Evolutionary conservation across 2,329 filamentous ascomycete genomes (phyloP), one percentile per base, ranked within the genome.

Genomic region (Cladosporium colombiae): DNA sequence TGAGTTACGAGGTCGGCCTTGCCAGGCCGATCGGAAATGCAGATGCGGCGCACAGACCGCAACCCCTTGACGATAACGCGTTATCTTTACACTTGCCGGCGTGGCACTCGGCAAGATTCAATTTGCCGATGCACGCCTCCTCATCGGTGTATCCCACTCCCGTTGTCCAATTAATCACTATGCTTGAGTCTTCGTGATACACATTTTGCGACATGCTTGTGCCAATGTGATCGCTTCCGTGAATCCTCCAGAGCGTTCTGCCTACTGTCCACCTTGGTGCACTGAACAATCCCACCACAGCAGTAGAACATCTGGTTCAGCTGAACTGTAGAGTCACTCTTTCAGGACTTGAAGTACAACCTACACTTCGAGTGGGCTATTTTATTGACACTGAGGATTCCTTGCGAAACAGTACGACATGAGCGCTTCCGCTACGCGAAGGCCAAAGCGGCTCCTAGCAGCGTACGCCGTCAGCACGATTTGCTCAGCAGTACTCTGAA

Each of bases 381-480:
- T 21, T 11, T 3, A 13, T 21, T 21, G n/a, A 21, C 23, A 46
- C 40, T 21, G 40, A 21, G 8, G 40, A 5, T 18, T 11, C 40
- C n/a, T 46, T 23, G n/a, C n/a, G 40, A 21, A 21, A 11, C 40
- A 11, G 40, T 46, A 46, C 40, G 18, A 27, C 16, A 63, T 63
- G 61, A 63, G 61, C n/a, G 50, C 50, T 25, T 56, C 61, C n/a
- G 25, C 21, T n/a, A 46, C 61, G 3, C 21, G 61, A 56, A 21
- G 61, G n/a, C 61, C 61, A 14, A 63, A 63, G 35, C 23, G 61
- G n/a, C 61, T 63, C 27, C 23, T 63, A 33, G 61, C 61, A 63
- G 61, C 61, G 61, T 63, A 40, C 37, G 60, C 31, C 14, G 16
- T 21, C 21, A 18, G 37, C 29, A 29, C n/a, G 13, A 46, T 29